Evolutionary conservation across 2,329 filamentous ascomycete genomes (phyloP).

Genomic region (Cryphonectria carpinicola): DNA sequence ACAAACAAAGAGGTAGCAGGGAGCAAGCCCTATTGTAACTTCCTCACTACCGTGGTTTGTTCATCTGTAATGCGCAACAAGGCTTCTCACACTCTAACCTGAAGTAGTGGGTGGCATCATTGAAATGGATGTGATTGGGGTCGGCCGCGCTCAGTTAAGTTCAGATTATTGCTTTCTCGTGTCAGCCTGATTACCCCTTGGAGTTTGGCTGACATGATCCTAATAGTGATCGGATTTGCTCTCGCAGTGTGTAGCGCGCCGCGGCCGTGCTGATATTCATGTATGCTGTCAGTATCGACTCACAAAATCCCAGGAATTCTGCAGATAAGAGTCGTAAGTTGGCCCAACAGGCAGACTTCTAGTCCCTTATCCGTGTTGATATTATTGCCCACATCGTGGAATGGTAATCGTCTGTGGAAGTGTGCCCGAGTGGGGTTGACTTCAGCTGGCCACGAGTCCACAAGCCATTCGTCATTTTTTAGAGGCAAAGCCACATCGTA

Average conservation of each 20-base stretch:
- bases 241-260: neutral
- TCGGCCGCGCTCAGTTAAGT: neutral
- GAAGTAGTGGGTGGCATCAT: neutral
- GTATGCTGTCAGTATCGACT: neutral
- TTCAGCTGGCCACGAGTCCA: neutral
- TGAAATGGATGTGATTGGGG: neutral
- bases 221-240: neutral
- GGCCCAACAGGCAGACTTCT: neutral
- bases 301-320: neutral
- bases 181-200: neutral
- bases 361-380: neutral
- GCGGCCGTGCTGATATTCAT: neutral
- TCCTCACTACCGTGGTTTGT: neutral
- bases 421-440: no score
- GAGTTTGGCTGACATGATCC: neutral
- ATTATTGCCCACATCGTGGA: neutral
- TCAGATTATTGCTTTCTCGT: neutral
- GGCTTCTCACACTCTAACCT: neutral
- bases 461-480: neutral
- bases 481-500: neutral
- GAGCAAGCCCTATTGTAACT: neutral
- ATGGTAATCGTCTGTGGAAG: neutral
- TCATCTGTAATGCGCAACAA: neutral
- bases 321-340: neutral
- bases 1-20: neutral